Conservation (phyloP, 345 rosid genomes). For the Dipteronia sinensis region DNA sequence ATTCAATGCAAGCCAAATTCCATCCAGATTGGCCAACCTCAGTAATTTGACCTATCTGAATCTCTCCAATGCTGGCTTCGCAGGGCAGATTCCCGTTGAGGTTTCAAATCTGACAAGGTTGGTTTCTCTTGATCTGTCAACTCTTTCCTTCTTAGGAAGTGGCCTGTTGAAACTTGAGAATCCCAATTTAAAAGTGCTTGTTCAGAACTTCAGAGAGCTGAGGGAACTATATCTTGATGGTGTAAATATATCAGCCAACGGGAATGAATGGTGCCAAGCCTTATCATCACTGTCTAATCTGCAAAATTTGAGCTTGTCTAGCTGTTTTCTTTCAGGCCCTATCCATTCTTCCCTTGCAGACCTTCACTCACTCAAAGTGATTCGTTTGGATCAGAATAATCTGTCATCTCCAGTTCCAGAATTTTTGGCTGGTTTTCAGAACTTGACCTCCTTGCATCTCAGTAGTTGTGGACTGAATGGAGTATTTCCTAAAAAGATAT, state of each 20-base stretch:
- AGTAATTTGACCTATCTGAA: constrained; percentile 27
- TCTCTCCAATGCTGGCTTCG: constrained; percentile 46
- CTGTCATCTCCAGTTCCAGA: constrained; percentile 26
- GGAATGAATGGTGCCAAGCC: constrained; percentile 36
- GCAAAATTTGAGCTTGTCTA: constrained; percentile 31
- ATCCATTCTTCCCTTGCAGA: constrained; percentile 15
- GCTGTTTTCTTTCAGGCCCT: constrained; percentile 38
- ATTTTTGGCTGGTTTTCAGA: constrained; percentile 20
- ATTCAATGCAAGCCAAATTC: not conserved
- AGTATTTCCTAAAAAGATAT: constrained; percentile 27
- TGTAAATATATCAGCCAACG: constrained; percentile 18
- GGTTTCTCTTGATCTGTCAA: constrained; percentile 40
- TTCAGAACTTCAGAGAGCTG: constrained; percentile 23
- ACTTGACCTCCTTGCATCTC: constrained; percentile 31
- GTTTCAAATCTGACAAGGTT: constrained; percentile 31
- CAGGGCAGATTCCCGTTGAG: constrained; percentile 38
- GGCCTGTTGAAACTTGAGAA: constrained; percentile 19
- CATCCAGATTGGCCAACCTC: constrained; percentile 15
- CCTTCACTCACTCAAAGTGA: constrained; percentile 18
- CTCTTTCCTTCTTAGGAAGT: not conserved
- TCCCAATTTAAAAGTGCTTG: constrained; percentile 29
- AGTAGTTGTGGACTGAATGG: constrained; percentile 24
- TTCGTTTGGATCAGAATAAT: constrained; percentile 28
- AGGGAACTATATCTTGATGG: constrained; percentile 34
- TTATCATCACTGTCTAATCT: constrained; percentile 24